These are phyloP conservation scores for Leccinum griseonigrum DNA, from an alignment of 1,284 basidiomycete genomes.

Conservation along the genomic window DNA sequence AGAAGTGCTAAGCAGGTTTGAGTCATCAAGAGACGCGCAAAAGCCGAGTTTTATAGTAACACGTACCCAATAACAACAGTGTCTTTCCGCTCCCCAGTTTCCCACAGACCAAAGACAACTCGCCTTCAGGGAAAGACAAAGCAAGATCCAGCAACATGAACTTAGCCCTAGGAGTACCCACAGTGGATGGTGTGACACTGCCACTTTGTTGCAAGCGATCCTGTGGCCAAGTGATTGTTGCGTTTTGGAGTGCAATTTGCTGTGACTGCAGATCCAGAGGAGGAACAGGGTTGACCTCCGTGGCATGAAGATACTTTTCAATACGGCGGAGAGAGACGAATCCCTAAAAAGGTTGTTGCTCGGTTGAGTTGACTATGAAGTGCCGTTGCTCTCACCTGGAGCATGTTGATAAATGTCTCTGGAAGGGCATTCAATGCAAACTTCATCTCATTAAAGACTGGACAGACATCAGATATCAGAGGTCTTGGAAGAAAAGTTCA, in stretches of 20 bases:
- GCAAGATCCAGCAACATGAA: slow-evolving; percentile 83
- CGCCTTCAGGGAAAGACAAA: slow-evolving; percentile 74
- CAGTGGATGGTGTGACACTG: slow-evolving; percentile 48
- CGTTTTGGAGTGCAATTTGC: slow-evolving; percentile 73
- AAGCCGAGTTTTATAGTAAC: not conserved
- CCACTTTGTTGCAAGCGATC: slow-evolving; percentile 54
- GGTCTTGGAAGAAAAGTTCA: not conserved
- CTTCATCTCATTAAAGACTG: slow-evolving; percentile 86
- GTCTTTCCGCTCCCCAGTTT: slow-evolving; percentile 84
- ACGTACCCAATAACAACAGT: slow-evolving; percentile 64
- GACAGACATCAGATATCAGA: slow-evolving; percentile 6
- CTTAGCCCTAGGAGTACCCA: slow-evolving; percentile 71
- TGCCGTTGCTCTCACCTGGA: slow-evolving; percentile 51
- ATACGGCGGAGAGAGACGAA: slow-evolving; percentile 88
- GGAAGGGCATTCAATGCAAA: slow-evolving; percentile 84
- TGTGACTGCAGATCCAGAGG: slow-evolving; percentile 55
- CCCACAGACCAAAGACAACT: slow-evolving; percentile 82
- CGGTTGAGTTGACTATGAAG: not conserved
- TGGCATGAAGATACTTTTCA: slow-evolving; percentile 80
- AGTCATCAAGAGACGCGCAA: slow-evolving; percentile 11
- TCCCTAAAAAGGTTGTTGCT: slow-evolving; percentile 41
- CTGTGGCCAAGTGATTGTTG: slow-evolving; percentile 89
- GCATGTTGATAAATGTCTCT: slow-evolving; percentile 85
- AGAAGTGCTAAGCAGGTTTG: slow-evolving; percentile 58
- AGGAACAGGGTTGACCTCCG: slow-evolving; percentile 64